Percentiles rank a stretch among this genome's conserved stretches.
phyloP scores from a whole-genome alignment of 495 filamentous ascomycete species.

The Trichoderma reesei region DNA sequence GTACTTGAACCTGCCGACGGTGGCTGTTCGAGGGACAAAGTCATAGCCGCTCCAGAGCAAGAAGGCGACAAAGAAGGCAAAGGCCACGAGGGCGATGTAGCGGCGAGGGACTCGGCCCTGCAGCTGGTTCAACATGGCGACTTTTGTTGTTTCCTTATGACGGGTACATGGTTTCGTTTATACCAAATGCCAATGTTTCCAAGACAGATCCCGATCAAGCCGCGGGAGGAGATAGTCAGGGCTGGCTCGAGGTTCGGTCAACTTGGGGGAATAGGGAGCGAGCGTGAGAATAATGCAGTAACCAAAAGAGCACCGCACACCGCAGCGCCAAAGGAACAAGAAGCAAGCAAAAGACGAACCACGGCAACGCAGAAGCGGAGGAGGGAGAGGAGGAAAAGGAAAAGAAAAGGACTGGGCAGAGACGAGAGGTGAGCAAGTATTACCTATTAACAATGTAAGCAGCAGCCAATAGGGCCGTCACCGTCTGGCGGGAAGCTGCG shows the following conservation, averaged over 20 bases:
- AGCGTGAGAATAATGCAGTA: too few relatives aligned
- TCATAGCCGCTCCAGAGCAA: slow-evolving; percentile 3
- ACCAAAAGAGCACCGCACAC: too few relatives aligned
- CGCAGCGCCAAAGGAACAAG: too few relatives aligned
- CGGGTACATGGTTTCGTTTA: not conserved
- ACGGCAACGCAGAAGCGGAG: not conserved
- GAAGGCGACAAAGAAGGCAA: not conserved
- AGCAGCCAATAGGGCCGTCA: not conserved
- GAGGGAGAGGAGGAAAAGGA: too few relatives aligned
- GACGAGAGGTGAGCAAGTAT: too few relatives aligned
- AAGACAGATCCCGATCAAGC: too few relatives aligned
- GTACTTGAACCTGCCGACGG: slow-evolving; percentile 8
- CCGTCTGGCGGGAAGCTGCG: not conserved
- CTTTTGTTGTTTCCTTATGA: not conserved
- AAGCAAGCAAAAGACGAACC: too few relatives aligned
- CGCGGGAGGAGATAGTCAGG: too few relatives aligned
- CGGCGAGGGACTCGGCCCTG: slow-evolving; percentile 5
- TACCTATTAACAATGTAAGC: not conserved
- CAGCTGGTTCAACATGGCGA: slow-evolving; percentile 4
- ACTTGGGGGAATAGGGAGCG: too few relatives aligned
- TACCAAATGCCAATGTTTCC: too few relatives aligned
- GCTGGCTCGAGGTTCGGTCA: too few relatives aligned
- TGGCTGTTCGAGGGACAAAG: not conserved
- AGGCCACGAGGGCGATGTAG: slow-evolving; percentile 4
- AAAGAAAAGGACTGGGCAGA: too few relatives aligned